A percentile compares a stretch with the other conserved stretches of the same genome.
Evolutionary conservation across 441 rosid species (phyloP).

Genomic region (Syzygium malaccense): DNA sequence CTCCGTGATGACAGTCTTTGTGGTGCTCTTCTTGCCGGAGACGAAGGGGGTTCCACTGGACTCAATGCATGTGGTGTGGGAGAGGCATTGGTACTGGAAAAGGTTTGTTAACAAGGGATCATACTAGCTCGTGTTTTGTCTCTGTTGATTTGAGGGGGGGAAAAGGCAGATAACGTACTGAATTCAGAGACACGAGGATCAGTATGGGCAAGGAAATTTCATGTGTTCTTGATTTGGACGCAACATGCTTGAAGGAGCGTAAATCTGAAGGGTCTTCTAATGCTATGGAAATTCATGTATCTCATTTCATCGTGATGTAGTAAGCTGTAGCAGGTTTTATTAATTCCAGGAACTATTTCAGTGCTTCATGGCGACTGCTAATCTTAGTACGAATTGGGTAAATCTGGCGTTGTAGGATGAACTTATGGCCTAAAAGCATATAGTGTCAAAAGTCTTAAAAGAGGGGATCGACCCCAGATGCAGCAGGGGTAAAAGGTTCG

Average conservation of each 20-base stretch:
- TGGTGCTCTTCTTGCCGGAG: constrained; percentile 65
- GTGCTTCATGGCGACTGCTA: background rate
- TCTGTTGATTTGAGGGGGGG: background rate
- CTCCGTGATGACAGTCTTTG: constrained; percentile 49
- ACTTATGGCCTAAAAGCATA: background rate
- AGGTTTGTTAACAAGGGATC: constrained; percentile 24
- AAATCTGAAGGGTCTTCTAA: background rate
- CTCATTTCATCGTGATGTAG: background rate
- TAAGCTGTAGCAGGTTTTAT: background rate
- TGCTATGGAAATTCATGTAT: background rate
- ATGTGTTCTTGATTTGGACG: background rate
- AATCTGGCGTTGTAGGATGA: background rate
- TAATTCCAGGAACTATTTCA: background rate
- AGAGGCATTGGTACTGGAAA: constrained; percentile 74
- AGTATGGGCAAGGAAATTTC: background rate
- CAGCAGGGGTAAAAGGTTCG: background rate
- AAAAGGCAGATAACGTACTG: background rate
- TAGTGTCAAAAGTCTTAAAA: background rate
- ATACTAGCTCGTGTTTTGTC: background rate
- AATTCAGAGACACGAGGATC: background rate
- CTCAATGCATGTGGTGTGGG: constrained; percentile 62
- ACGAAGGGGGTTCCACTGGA: constrained; percentile 71
- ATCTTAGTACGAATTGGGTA: background rate
- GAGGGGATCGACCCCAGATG: background rate
- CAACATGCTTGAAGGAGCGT: background rate